A percentile compares a stretch with the other conserved stretches of the same genome.
Evolutionary conservation across 805 yeast genomes (phyloP).

Genomic region (Metschnikowia colocasiae): DNA sequence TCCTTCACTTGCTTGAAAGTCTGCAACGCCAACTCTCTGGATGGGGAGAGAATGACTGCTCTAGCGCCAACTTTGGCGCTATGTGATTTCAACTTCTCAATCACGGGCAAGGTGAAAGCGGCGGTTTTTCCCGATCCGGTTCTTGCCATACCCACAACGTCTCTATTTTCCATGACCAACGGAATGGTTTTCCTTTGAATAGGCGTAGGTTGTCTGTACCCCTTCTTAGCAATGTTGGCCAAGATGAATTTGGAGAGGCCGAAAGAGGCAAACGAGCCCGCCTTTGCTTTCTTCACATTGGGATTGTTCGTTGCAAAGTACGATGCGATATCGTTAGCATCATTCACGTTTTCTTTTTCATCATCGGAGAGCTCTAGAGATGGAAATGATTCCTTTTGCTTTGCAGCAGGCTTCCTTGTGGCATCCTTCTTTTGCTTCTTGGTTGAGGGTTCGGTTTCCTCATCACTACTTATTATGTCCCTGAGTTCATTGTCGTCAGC

Average conservation of each 20-base stretch:
- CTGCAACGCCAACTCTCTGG: constrained; percentile 94
- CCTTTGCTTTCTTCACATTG: constrained; percentile 56
- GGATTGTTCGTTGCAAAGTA: constrained; percentile 42
- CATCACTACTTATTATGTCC: constrained; percentile 51
- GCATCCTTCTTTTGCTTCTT: constrained; percentile 28
- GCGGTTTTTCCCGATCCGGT: constrained; percentile 99
- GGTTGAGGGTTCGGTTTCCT: constrained; percentile 24
- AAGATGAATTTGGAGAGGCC: constrained; percentile 75
- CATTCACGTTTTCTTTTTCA: constrained; percentile 31
- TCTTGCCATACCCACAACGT: constrained; percentile 99
- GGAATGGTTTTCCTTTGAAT: constrained; percentile 97
- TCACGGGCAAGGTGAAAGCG: constrained; percentile 86
- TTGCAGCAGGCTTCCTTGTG: constrained; percentile 8
- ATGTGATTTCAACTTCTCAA: constrained; percentile 80
- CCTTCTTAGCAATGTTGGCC: constrained; percentile 72
- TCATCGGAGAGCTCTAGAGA: constrained; percentile 50
- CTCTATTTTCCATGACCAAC: constrained; percentile 76
- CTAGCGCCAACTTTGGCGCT: constrained; percentile 85
- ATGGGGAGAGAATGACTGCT: constrained; percentile 87
- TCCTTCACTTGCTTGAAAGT: constrained; percentile 87
- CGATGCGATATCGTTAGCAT: constrained; percentile 45
- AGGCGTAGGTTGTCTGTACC: constrained; percentile 94
- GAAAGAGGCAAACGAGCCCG: constrained; percentile 84
- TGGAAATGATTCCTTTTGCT: constrained; percentile 36
- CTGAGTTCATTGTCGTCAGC: constrained; percentile 23